Base-by-base conservation (phyloP, 2,329 filamentous ascomycete species). In the Alternaria arbusti region DNA sequence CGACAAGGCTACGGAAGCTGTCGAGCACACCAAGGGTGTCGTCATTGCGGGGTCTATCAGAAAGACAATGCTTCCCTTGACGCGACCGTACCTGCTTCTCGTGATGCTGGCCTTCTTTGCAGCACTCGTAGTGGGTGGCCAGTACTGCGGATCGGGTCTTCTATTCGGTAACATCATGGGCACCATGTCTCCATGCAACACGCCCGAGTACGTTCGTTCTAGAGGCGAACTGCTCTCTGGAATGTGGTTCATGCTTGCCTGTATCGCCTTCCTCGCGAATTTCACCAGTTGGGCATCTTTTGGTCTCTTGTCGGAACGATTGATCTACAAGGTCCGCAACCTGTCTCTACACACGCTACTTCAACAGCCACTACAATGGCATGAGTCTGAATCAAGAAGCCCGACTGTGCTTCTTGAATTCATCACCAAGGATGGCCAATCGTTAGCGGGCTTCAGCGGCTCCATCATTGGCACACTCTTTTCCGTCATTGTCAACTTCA, bases 401-500 rank as follows among this genome's bases (percentile, higher is more conserved):
- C 88, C 91, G 0, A 84, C 88, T 0, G 80, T 84, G 11, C 82
- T 94, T 6, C 82, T 93, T 3, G 88, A 88, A 0, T 86, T 89
- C 67, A 90, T 94, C 66, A 93, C 89, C 4, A 87, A 86, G 47
- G 91, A 94, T 71, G 87, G 88, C 2, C 88, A 88, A 23, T 86
- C 89, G 0, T 80, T 94, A 20, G 88, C 88, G 45, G 89, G 88
- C 0, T 85, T 94, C 66, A 91, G 88, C 58, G 91, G 91, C 10
- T 90, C 89, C 6, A 89, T 91, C 43, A 84, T 93, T 58, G 90
- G 91, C 6, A 91, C 89, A 0, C 80, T 91, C 20, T 87, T 92
- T 61, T 89, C 90, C 0, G 90, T 91, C 22, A 69, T 86, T 4
- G 85, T 93, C 65, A 92, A 91, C 75, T 87, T 93, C 26, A 66